These are phyloP conservation scores for Geoglossum glabrum DNA, from an alignment of 495 filamentous ascomycete genomes.

Conservation along the genomic window DNA sequence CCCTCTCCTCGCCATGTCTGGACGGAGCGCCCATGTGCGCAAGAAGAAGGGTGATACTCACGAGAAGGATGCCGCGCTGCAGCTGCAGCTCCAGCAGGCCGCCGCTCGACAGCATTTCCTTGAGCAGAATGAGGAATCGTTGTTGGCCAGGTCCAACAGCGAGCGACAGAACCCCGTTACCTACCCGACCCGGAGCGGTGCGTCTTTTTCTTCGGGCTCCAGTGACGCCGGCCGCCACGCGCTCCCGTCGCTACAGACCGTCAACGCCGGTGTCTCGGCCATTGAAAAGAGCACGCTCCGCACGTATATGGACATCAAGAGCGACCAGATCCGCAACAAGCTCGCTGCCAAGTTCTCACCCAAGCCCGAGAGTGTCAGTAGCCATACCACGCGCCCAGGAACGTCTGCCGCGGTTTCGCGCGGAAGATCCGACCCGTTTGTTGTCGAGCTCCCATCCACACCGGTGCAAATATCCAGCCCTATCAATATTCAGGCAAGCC, in stretches of 20 bases:
- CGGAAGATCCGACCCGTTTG: slow-evolving; percentile 1
- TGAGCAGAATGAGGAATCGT: neutral
- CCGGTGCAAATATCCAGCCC: neutral
- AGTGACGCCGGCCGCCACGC: neutral
- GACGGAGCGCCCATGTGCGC: slow-evolving; percentile 4
- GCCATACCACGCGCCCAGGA: slow-evolving; percentile 13
- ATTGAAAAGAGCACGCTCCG: slow-evolving; percentile 14
- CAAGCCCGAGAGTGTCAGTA: neutral
- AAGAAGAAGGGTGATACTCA: slow-evolving; percentile 4
- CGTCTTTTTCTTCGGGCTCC: neutral
- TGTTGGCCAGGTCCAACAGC: neutral
- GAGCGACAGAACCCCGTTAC: neutral
- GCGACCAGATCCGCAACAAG: slow-evolving; percentile 28
- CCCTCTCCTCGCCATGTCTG: slow-evolving; percentile 5
- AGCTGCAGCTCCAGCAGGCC: neutral
- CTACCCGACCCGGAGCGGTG: neutral
- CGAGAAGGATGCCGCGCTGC: neutral
- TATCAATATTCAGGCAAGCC: neutral
- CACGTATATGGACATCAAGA: slow-evolving; percentile 30
- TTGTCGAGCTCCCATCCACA: neutral
- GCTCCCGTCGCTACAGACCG: neutral
- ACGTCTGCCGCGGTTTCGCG: slow-evolving; percentile 17
- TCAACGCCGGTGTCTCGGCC: neutral
- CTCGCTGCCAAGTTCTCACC: slow-evolving; percentile 23
- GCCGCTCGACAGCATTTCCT: neutral